A percentile compares a stretch with the other conserved stretches of the same genome.
These are phyloP conservation scores for Zea luxurians DNA, from an alignment of 176 grass and related monocot species.

Conservation along the genomic window DNA sequence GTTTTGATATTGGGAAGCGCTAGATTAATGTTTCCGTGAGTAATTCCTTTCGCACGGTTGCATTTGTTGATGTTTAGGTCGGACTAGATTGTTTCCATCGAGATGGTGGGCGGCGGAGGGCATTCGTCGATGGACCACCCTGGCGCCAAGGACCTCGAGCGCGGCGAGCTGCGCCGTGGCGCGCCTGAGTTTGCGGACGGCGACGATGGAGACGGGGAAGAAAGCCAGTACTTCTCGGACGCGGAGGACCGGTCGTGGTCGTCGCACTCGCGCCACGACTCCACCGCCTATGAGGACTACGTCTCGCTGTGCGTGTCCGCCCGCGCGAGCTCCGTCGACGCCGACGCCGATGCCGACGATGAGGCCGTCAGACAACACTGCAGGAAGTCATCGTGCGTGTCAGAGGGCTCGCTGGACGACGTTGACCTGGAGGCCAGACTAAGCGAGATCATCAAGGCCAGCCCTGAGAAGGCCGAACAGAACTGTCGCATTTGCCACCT, in stretches of 20 bases:
- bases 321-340: constrained; percentile 42
- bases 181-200: too few species aligned
- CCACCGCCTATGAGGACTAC: constrained; percentile 49
- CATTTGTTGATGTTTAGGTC: too few species aligned
- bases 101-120: too few species aligned
- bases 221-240: constrained; percentile 77
- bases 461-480: constrained; percentile 60
- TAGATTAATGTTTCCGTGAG: too few species aligned
- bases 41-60: too few species aligned
- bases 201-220: too few species aligned
- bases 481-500: constrained; percentile 99
- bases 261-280: constrained; percentile 57
- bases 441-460: constrained; percentile 52
- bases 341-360: constrained; percentile 9
- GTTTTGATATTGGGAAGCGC: too few species aligned
- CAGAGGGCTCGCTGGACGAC: constrained; percentile 67
- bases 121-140: too few species aligned
- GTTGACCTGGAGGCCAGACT: constrained; percentile 68
- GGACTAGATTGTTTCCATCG: too few species aligned
- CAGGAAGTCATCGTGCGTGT: constrained; percentile 81
- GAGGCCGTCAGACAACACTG: constrained; percentile 31
- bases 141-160: too few species aligned
- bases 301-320: constrained; percentile 41
- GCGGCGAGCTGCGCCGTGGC: too few species aligned
- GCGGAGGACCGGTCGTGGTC: constrained; percentile 76